Evolutionary conservation across 768 basidiomycete species (phyloP).

Genomic region (Lactarius indigo): DNA sequence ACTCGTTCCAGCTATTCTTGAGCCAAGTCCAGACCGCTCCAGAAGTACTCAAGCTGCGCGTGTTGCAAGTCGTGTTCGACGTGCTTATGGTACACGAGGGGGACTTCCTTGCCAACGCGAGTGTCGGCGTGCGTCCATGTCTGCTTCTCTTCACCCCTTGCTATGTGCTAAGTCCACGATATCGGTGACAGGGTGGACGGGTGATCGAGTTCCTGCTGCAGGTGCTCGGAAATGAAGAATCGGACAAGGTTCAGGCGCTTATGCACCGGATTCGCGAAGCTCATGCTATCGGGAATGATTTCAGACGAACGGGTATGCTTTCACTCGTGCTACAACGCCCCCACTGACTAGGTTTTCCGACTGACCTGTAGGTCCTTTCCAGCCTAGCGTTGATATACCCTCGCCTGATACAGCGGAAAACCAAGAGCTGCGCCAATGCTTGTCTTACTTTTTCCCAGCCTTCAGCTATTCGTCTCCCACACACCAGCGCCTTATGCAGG

Average conservation of each 20-base stretch:
- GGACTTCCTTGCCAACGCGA: conserved; percentile 50
- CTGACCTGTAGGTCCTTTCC: conserved; percentile 41
- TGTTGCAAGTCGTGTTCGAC: conserved; percentile 84
- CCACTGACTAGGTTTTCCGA: conserved; percentile 1
- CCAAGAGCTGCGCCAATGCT: conserved; percentile 78
- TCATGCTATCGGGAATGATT: conserved; percentile 74
- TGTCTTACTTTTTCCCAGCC: conserved; percentile 81
- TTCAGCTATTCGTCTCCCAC: conserved; percentile 76
- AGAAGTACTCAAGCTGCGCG: conserved; percentile 59
- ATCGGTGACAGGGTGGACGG: conserved; percentile 41
- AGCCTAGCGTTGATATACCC: conserved; percentile 55
- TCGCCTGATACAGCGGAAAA: conserved; percentile 79
- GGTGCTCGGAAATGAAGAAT: conserved; percentile 49
- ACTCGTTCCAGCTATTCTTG: conserved; percentile 77
- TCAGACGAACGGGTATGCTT: conserved; percentile 59
- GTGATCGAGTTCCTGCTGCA: conserved; percentile 66
- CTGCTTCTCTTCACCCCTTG: too few species aligned
- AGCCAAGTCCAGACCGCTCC: conserved; percentile 66
- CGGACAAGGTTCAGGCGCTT: conserved; percentile 64
- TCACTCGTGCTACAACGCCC: neutral
- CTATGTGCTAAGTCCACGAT: neutral
- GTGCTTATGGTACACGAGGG: conserved; percentile 80
- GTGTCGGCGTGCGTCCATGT: conserved; percentile 29
- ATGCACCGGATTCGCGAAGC: conserved; percentile 81
- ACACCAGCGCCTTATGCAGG: conserved; percentile 72